Evolutionary conservation across 805 yeast species (phyloP).

Genomic region (Yamadazyma ubonensis): DNA sequence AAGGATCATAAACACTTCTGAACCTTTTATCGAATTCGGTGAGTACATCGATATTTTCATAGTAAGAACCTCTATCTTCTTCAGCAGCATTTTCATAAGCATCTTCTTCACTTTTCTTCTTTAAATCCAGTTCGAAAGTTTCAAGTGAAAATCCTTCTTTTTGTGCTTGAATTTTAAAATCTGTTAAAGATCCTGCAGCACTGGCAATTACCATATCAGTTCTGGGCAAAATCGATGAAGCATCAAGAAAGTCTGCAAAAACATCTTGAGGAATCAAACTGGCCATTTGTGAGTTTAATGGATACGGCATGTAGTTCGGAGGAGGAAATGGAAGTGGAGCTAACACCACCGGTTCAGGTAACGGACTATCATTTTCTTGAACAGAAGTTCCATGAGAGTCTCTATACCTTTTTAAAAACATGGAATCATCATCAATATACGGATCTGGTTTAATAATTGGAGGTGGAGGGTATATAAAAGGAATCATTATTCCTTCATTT

Average conservation of each 20-base stretch:
- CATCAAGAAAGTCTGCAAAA: conserved; percentile 34
- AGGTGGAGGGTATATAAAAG: conserved; percentile 45
- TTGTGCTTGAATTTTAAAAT: conserved; percentile 32
- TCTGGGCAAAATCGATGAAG: conserved; percentile 36
- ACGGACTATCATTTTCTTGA: conserved; percentile 1
- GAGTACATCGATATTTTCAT: conserved; percentile 6
- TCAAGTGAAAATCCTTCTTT: conserved; percentile 31
- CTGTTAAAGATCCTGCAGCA: conserved; percentile 45
- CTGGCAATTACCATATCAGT: conserved; percentile 47
- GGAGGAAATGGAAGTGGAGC: conserved; percentile 49
- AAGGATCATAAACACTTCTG: conserved; percentile 5
- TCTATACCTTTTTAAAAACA: conserved; percentile 5
- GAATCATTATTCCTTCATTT: conserved; percentile 38
- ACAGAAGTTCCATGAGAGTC: conserved; percentile 2
- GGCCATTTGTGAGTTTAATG: conserved; percentile 35
- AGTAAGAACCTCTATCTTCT: conserved; percentile 8
- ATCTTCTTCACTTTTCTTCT: conserved; percentile 8
- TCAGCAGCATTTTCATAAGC: conserved; percentile 2
- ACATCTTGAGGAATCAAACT: conserved; percentile 37
- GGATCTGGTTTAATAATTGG: conserved; percentile 33
- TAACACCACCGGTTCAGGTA: conserved; percentile 17
- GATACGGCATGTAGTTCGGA: conserved; percentile 45
- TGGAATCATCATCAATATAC: conserved; percentile 13
- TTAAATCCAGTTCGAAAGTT: conserved; percentile 15
- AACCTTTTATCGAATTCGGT: conserved; percentile 5